Evolutionary conservation across 805 yeast species (phyloP).

Genomic region (Myxozyma kluyveri): DNA sequence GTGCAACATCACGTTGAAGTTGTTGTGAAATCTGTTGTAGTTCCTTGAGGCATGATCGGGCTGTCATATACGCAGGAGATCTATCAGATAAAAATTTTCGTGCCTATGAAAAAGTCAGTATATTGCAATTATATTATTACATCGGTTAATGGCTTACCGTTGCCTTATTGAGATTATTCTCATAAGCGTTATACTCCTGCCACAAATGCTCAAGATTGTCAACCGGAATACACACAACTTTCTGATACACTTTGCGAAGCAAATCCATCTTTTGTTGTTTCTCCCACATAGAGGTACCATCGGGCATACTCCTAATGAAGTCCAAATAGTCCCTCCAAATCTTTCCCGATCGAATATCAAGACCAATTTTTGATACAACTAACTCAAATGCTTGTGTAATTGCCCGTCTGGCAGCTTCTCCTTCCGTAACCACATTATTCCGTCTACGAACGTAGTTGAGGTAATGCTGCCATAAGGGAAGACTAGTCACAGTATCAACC

Average conservation of each 20-base stretch:
- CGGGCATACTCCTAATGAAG: slow-evolving; percentile 69
- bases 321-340: slow-evolving; percentile 83
- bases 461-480: slow-evolving; percentile 60
- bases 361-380: slow-evolving; percentile 73
- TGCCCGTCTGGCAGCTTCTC: slow-evolving; percentile 70
- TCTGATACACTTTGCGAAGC: slow-evolving; percentile 68
- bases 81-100: slow-evolving; percentile 79
- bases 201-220: slow-evolving; percentile 72
- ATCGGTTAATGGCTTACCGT: slow-evolving; percentile 39
- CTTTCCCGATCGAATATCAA: slow-evolving; percentile 66
- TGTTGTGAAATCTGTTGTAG: slow-evolving; percentile 58
- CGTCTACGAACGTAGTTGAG: slow-evolving; percentile 71
- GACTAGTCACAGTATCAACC: slow-evolving; percentile 13
- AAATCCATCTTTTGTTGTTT: slow-evolving; percentile 75
- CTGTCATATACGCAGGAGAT: slow-evolving; percentile 81
- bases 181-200: slow-evolving; percentile 80
- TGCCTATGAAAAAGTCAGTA: slow-evolving; percentile 43
- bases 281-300: slow-evolving; percentile 63
- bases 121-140: neutral
- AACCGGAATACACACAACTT: slow-evolving; percentile 72
- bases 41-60: slow-evolving; percentile 73
- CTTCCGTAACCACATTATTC: slow-evolving; percentile 64
- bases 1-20: slow-evolving; percentile 40
- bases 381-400: slow-evolving; percentile 81
- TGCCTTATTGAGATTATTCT: slow-evolving; percentile 66